Base-by-base conservation (phyloP, 352 stramenopile genomes). In the Globisporangium apiculatum region DNA sequence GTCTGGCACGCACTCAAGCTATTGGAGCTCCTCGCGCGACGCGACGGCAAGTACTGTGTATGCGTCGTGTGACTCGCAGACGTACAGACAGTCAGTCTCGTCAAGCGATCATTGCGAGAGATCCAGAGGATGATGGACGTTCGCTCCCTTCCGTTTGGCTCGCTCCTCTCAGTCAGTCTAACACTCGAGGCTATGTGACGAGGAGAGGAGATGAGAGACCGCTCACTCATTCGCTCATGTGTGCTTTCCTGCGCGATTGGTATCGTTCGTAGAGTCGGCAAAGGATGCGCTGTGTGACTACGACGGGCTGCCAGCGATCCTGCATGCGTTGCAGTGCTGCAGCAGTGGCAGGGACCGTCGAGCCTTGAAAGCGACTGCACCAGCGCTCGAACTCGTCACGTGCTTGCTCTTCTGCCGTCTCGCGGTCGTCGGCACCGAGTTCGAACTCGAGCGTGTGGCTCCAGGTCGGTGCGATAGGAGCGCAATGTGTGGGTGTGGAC, bases 1-100 rank as follows among this genome's bases (percentile, higher is more conserved):
- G 64, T 79, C n/a, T 87, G 77, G 75, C 71, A 87, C 43, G 63
- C 70, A 11, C 51, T 74, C 64, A 85, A 83, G 62, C 72, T 84
- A 18, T 36, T 85, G 11, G 77, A 87, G 58, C 48, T 83, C 5
- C 57, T 46, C 4, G 50, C 68, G 38, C 75, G 75, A 41, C 52
- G 74, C 17, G 72, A 72, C 42, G 74, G 76, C 18, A 59, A 48
- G 53, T 54, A 36, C 9, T 36, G 38, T 47, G 11, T 4, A 17
- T 14, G n/a, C 4, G 40, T 8, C 49, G 10, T 31, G 24, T 31
- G 24, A 31, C 24, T 31, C 24, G 24, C 24, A 31, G 24, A 31
- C 24, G 24, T 31, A 31, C 24, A 31, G 24, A 31, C 24, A 31
- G 24, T 31, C 24, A 31, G 24, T 31, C 24, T 31, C 24, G 24